These are phyloP conservation scores for Thraustochytrium striatum DNA, from an alignment of 352 stramenopile species.

Conservation along the genomic window DNA sequence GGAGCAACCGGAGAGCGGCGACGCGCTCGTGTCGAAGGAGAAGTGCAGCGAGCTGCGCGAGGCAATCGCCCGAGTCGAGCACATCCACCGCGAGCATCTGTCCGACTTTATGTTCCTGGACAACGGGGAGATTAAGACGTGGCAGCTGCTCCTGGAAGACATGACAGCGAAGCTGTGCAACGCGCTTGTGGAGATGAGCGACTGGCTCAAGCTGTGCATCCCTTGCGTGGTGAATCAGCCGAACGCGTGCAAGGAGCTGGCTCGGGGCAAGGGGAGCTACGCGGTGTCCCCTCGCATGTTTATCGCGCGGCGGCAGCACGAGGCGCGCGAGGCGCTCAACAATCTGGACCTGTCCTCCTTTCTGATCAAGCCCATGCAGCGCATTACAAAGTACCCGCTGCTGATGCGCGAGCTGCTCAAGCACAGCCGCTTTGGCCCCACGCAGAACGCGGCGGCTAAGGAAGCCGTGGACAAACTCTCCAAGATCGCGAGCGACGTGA, in stretches of 20 bases:
- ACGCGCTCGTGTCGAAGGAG: no score
- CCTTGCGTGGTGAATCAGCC: constrained; percentile 40
- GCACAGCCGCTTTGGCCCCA: background rate
- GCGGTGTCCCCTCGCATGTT: constrained; percentile 29
- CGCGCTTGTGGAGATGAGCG: constrained; percentile 26
- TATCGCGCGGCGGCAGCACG: background rate
- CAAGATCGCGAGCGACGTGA: constrained; percentile 29
- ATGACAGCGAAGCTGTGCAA: constrained; percentile 6
- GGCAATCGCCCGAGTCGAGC: background rate
- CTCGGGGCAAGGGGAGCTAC: background rate
- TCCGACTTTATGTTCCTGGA: constrained; percentile 35
- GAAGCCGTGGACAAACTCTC: constrained; percentile 16
- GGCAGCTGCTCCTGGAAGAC: background rate
- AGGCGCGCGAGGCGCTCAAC: constrained; percentile 21
- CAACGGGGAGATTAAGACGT: constrained; percentile 6
- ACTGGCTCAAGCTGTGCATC: constrained; percentile 46
- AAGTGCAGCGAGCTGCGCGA: no score
- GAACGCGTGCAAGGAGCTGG: constrained; percentile 11
- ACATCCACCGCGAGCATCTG: constrained; percentile 34
- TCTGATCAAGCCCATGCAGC: constrained; percentile 43
- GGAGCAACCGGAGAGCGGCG: no score
- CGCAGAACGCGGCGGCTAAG: background rate
- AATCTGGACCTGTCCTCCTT: constrained; percentile 31
- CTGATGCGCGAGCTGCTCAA: constrained; percentile 39
- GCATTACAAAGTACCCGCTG: constrained; percentile 39